phyloP scores from a whole-genome alignment of 2,329 filamentous ascomycete genomes.

The Aureobasidium sp. region DNA sequence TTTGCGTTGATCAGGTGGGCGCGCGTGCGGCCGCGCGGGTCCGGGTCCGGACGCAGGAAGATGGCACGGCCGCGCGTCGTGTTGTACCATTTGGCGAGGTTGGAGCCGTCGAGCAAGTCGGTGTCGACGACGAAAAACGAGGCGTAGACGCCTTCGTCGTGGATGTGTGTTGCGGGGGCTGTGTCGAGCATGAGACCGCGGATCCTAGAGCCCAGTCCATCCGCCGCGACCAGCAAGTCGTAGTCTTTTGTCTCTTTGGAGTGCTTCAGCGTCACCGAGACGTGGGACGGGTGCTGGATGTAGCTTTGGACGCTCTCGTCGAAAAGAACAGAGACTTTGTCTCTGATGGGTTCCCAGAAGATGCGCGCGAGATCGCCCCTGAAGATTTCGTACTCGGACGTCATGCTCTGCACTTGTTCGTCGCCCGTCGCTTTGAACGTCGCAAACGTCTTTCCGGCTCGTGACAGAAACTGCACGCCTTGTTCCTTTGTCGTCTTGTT shows the following conservation, averaged over 20 bases:
- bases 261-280: conserved; percentile 38
- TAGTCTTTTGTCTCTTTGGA: conserved; percentile 32
- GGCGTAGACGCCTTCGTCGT: conserved; percentile 34
- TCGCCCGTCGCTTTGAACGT: conserved; percentile 29
- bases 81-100: conserved; percentile 33
- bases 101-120: conserved; percentile 35
- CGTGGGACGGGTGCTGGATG: conserved; percentile 27
- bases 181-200: conserved; percentile 40
- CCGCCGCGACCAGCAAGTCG: conserved; percentile 45
- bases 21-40: conserved; percentile 28
- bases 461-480: conserved; percentile 28
- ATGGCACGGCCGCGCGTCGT: conserved; percentile 35
- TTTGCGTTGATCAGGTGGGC: conserved; percentile 31
- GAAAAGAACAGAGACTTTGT: conserved; percentile 35
- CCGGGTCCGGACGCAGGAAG: conserved; percentile 30
- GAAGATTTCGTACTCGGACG: conserved; percentile 34
- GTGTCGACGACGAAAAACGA: conserved; percentile 38
- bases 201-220: conserved; percentile 43
- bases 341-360: conserved; percentile 33
- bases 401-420: conserved; percentile 29
- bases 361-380: conserved; percentile 31
- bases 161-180: conserved; percentile 34
- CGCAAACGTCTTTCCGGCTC: conserved; percentile 25
- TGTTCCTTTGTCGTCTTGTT: conserved; percentile 24
- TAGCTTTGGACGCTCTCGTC: conserved; percentile 30